Conservation (phyloP, 441 rosid genomes). For the Capsella rubella region DNA sequence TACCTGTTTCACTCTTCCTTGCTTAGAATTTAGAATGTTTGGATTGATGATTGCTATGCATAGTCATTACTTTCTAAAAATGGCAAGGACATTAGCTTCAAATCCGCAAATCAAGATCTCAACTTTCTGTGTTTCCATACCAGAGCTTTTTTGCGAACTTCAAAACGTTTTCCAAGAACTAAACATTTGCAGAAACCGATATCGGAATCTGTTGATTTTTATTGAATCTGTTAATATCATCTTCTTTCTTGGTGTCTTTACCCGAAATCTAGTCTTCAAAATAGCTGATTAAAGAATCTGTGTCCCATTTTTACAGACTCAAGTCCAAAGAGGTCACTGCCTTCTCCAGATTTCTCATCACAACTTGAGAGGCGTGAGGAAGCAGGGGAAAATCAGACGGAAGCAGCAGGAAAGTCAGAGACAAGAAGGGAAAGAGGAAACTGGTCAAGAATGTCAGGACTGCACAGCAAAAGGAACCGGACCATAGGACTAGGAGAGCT, state of each 20-base stretch:
- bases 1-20: slow-evolving; percentile 31
- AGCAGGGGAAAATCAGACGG: slow-evolving; percentile 32
- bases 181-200: neutral
- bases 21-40: neutral
- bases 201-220: neutral
- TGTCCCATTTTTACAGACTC: slow-evolving; percentile 48
- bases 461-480: slow-evolving; percentile 69
- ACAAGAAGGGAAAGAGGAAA: slow-evolving; percentile 48
- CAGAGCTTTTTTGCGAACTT: neutral
- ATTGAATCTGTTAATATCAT: slow-evolving; percentile 1
- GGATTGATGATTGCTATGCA: slow-evolving; percentile 7
- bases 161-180: neutral
- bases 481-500: slow-evolving; percentile 82
- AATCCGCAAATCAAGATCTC: slow-evolving; percentile 12
- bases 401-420: slow-evolving; percentile 46
- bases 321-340: slow-evolving; percentile 48
- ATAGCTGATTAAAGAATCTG: neutral
- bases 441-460: slow-evolving; percentile 53
- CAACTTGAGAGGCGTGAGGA: slow-evolving; percentile 24
- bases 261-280: neutral
- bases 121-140: neutral
- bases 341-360: slow-evolving; percentile 48
- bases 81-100: slow-evolving; percentile 13
- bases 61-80: slow-evolving; percentile 9
- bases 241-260: neutral